Percentiles rank a stretch among this genome's conserved stretches.
phyloP scores from a whole-genome alignment of 2,329 filamentous ascomycete species.

The Aspergillus ochraceus region DNA sequence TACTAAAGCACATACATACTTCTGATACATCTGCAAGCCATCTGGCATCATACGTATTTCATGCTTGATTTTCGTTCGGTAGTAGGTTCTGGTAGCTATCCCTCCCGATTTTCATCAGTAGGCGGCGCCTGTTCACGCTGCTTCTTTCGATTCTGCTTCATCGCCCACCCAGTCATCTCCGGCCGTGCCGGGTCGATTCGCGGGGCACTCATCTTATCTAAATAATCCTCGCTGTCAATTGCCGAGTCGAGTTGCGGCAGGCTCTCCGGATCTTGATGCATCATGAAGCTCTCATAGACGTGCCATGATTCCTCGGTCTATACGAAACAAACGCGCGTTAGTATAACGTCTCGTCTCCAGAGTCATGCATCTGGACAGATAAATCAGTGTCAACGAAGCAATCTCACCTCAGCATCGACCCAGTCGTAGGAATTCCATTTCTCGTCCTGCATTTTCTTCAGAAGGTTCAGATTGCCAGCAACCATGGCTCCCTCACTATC shows the following conservation, averaged over 20 bases:
- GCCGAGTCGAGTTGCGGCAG: conserved; percentile 54
- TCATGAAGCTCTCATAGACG: conserved; percentile 72
- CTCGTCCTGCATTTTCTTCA: conserved; percentile 78
- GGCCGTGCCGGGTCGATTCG: conserved; percentile 46
- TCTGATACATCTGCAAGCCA: neutral
- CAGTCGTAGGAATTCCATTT: conserved; percentile 78
- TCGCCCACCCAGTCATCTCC: conserved; percentile 46
- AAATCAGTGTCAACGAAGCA: neutral
- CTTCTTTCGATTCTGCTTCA: conserved; percentile 44
- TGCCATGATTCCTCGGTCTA: conserved; percentile 69
- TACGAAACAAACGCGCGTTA: conserved; percentile 8
- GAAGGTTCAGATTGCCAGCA: conserved; percentile 72
- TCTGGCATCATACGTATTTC: neutral
- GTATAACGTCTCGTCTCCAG: conserved; percentile 7
- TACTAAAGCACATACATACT: too few species aligned
- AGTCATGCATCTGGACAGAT: neutral
- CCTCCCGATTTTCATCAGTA: conserved; percentile 22
- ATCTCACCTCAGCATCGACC: conserved; percentile 68
- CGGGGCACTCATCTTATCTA: conserved; percentile 63
- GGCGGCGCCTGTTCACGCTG: conserved; percentile 24
- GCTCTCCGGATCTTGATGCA: conserved; percentile 48
- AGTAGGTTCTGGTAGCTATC: conserved; percentile 2
- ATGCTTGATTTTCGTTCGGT: neutral
- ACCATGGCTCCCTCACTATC: conserved; percentile 64
- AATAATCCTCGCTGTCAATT: conserved; percentile 59